Base-by-base conservation (phyloP, 1,139 yeast species). In the Blastobotrys buckinghamii region DNA sequence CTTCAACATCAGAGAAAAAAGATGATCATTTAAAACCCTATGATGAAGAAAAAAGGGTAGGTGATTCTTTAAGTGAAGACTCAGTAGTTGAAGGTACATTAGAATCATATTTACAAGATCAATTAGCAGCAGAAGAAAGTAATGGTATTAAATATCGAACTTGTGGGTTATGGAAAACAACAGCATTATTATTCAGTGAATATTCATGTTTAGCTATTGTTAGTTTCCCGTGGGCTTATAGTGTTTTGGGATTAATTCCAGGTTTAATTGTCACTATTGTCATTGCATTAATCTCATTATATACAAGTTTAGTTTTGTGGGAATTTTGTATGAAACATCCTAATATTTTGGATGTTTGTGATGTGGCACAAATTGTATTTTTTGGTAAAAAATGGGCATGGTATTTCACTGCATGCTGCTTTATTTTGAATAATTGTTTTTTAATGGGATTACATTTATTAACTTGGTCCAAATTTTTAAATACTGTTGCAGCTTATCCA, bases 181-280 rank as follows among this genome's bases (percentile, higher is more conserved):
- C 82, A 0, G 81, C 81, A 6, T 68, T 79, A 39, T 64, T 79
- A 47, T 76, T 79, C 53, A 76, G 81, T 4, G 84, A 79, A 60
- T 79, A 79, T 62, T 77, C 79, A 35, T 79, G 82, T 57, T 67
- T 79, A 53, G 84, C 84, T 10, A 78, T 78, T 51, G 73, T 79
- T 77, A 76, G 82, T 17, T 79, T 79, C 59, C 84, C 84, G 0
- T 77, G 82, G 82, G 75, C 82, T 6, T 79, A 76, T 58, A 76
- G 82, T 1, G 79, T 78, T 2, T 65, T 79, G 30, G 84, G 84
- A 0, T 62, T 79, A 22, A 75, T 79, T 1, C 81, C 82, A 1
- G 84, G 84, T 0, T 63, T 79, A 22, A 75, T 79, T 33, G 61
- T 79, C 47, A 79, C 84, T 0, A 71, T 72, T 1, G 73, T 73